These are phyloP conservation scores for Sphaerulina vaccinii DNA, from an alignment of 2,329 filamentous ascomycete genomes.

Conservation along the genomic window DNA sequence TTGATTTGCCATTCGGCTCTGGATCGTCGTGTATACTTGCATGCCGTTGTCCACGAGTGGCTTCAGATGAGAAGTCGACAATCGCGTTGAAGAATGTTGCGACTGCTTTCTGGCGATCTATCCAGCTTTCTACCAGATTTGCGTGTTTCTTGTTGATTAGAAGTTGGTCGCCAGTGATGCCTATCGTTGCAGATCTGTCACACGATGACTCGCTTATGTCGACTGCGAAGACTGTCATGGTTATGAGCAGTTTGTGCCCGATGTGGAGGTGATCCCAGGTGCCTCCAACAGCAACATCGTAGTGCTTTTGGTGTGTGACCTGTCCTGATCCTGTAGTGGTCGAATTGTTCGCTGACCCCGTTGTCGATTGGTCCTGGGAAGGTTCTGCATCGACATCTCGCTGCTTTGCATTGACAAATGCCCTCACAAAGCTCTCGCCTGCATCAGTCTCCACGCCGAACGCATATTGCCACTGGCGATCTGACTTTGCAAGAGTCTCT, in stretches of 20 bases:
- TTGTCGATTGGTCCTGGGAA: too few species aligned
- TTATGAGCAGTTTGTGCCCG: slow-evolving; percentile 92
- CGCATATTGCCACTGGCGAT: slow-evolving; percentile 62
- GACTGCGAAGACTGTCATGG: slow-evolving; percentile 75
- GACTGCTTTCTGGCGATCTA: slow-evolving; percentile 66
- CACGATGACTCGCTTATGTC: slow-evolving; percentile 41
- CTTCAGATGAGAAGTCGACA: slow-evolving; percentile 57
- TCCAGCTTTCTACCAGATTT: slow-evolving; percentile 78
- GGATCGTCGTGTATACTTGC: slow-evolving; percentile 43
- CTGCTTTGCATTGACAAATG: slow-evolving; percentile 41
- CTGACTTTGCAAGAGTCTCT: slow-evolving; percentile 46
- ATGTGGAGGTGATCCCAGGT: slow-evolving; percentile 96
- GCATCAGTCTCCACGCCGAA: slow-evolving; percentile 66
- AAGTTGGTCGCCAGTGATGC: slow-evolving; percentile 84
- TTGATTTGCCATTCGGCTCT: slow-evolving; percentile 52
- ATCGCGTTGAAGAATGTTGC: slow-evolving; percentile 67
- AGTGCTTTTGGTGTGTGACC: slow-evolving; percentile 43
- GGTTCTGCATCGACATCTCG: slow-evolving; percentile 35
- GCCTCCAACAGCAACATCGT: slow-evolving; percentile 76
- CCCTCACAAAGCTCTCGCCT: slow-evolving; percentile 58
- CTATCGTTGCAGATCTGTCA: slow-evolving; percentile 67
- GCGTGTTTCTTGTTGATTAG: slow-evolving; percentile 86
- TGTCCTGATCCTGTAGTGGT: slow-evolving; percentile 6
- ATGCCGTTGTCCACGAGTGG: slow-evolving; percentile 32
- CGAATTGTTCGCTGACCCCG: slow-evolving; percentile 27